These are phyloP conservation scores for Protomyces inouyei DNA, from an alignment of 1,139 yeast genomes.

Conservation along the genomic window DNA sequence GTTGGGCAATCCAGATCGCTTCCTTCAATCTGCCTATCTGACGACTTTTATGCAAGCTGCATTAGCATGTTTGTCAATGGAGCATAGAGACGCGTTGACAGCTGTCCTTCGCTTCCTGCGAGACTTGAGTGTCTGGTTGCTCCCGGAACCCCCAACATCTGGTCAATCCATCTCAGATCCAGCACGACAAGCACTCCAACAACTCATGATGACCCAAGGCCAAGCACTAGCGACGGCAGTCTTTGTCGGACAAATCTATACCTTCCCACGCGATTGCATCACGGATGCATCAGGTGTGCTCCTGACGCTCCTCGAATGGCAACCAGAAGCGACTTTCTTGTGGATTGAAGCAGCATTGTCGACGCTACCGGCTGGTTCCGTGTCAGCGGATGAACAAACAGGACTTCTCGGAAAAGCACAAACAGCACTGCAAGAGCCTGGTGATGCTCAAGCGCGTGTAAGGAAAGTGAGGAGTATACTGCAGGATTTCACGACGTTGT, in stretches of 20 bases:
- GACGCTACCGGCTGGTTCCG: slow-evolving; percentile 54
- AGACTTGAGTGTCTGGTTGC: slow-evolving; percentile 80
- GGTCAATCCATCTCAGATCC: slow-evolving; percentile 45
- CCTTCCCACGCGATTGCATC: slow-evolving; percentile 65
- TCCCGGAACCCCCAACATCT: slow-evolving; percentile 72
- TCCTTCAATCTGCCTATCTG: slow-evolving; percentile 55
- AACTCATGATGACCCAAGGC: slow-evolving; percentile 47
- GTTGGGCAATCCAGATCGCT: slow-evolving; percentile 68
- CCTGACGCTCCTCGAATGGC: slow-evolving; percentile 58
- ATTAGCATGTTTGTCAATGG: slow-evolving; percentile 52
- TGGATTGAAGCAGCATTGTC: slow-evolving; percentile 61
- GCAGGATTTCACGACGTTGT: slow-evolving; percentile 27
- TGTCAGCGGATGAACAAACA: slow-evolving; percentile 59
- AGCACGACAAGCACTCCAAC: not conserved
- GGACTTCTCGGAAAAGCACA: slow-evolving; percentile 45
- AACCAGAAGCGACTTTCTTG: slow-evolving; percentile 46
- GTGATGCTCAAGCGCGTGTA: not conserved
- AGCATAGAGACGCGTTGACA: slow-evolving; percentile 66
- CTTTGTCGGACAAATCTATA: slow-evolving; percentile 62
- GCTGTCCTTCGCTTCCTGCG: slow-evolving; percentile 70
- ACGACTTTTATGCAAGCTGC: slow-evolving; percentile 59
- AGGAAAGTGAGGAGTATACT: slow-evolving; percentile 22
- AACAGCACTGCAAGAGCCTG: slow-evolving; percentile 1
- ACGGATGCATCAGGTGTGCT: slow-evolving; percentile 73
- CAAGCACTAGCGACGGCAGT: slow-evolving; percentile 52